Evolutionary conservation across 1,284 basidiomycete species (phyloP), one percentile per base, ranked within the genome.

Genomic region (Trametes sp.): DNA sequence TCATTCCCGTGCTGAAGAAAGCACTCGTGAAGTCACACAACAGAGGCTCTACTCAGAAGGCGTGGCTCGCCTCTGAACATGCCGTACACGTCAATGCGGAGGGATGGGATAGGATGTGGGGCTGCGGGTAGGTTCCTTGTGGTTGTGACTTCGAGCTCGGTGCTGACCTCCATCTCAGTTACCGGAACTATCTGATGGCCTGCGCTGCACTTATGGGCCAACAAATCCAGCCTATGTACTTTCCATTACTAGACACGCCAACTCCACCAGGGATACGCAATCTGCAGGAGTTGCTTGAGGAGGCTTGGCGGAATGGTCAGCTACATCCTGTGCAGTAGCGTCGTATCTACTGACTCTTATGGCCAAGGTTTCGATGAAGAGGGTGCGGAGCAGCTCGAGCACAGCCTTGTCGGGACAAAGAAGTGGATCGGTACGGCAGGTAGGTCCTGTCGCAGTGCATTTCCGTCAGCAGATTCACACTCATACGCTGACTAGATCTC

Each of bases 351-450:
- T 54, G 19, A 45, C 9, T n/a, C 35, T 61, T 21, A 51, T 31
- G 33, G 50, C 21, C 7, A 61, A 91, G 94, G 93, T 0, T 95
- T 86, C 69, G 94, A 96, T 73, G 69, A 74, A 19, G 82, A 88
- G 63, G 94, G 94, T 7, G 84, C 84, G 6, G 63, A 76, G 31
- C 78, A 94, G 53, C 77, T 96, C 9, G 81, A 83, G 33, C 74
- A 77, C 46, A 80, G 82, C 41, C 77, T 96, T 4, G 76, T 88
- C 7, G 87, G 82, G 1, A 90, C 88, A 2, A 79, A 72, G 5
- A 92, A 91, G 73, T 93, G 87, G 89, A 89, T 96, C 44, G 94
- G 94, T 13, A 92, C 92, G 2, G 83, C 84, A 70, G 92, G 92
- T 90, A 67, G 53, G 71, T 66, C 36, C 5, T 21, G 10, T 33